A percentile compares a stretch with the other conserved stretches of the same genome.
Conservation (phyloP, 768 basidiomycete genomes). For the Pisolithus marmoratus region DNA sequence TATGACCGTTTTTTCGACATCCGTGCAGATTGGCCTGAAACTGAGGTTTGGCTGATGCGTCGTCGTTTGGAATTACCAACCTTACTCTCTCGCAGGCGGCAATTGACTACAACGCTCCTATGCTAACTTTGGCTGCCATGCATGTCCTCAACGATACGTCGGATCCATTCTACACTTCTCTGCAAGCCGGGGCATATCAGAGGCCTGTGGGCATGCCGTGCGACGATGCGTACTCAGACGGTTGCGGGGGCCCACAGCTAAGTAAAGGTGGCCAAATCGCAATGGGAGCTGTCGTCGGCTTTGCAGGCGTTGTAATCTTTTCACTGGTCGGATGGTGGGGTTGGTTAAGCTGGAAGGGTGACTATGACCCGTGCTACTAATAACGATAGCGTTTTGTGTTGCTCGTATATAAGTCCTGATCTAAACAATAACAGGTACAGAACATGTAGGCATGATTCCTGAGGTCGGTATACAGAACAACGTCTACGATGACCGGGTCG, state of each 20-base stretch:
- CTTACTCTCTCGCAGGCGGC: slow-evolving; percentile 44
- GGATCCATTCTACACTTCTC: slow-evolving; percentile 74
- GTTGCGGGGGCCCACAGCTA: slow-evolving; percentile 49
- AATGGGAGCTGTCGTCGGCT: slow-evolving; percentile 58
- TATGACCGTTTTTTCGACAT: slow-evolving; percentile 79
- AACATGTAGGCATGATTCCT: no score
- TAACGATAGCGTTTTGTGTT: slow-evolving; percentile 1
- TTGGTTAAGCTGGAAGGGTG: slow-evolving; percentile 23
- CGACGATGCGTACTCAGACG: slow-evolving; percentile 58
- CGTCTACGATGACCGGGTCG: not conserved
- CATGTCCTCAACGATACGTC: slow-evolving; percentile 58
- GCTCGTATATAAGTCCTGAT: not conserved
- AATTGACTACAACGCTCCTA: slow-evolving; percentile 86
- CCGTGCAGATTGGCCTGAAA: slow-evolving; percentile 85
- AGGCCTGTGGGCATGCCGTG: slow-evolving; percentile 70
- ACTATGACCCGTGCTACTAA: slow-evolving; percentile 17
- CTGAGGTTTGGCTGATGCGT: slow-evolving; percentile 50
- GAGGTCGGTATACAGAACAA: no score
- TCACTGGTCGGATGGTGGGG: slow-evolving; percentile 36
- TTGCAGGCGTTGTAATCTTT: slow-evolving; percentile 56
- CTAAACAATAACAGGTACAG: no score
- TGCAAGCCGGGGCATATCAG: slow-evolving; percentile 65
- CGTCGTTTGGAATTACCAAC: not conserved
- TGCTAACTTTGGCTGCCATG: slow-evolving; percentile 81
- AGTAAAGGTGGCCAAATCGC: slow-evolving; percentile 60